Evolutionary conservation across 805 yeast genomes (phyloP), one percentile per base, ranked within the genome.

Genomic region (Candida berthetii): DNA sequence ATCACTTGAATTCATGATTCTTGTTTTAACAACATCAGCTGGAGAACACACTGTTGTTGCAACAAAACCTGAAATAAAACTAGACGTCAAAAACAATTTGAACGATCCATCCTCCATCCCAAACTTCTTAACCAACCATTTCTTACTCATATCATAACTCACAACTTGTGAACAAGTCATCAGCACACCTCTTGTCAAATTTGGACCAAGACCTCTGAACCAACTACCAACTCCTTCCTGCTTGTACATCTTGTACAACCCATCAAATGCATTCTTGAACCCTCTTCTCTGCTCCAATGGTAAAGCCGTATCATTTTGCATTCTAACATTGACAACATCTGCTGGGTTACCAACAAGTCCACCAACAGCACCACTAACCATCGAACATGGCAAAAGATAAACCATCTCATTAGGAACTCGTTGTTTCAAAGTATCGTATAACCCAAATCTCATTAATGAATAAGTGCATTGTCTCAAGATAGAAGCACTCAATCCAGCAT

Each of bases 1-100:
- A 40, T 67, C 67, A 45, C 70, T 67, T 10, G 53, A 50, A 62
- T 85, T 82, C 96, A 87, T 87, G 44, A 87, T 84, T 55, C 95
- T 70, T 2, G 96, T 88, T 61, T 88, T 88, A 38, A 87, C 80
- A 3, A 87, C 96, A 61, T 87, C 96, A 9, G 90, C 96, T 1
- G 96, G 96, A 2, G 95, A 85, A 59, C 96, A 88, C 16, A 87
- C 84, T 0, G 96, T 88, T 0, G 96, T 87, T 7, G 96, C 96
- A 5, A 87, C 87, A 29, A 87, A 65, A 15, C 96, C 96, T 1
- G 96, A 95, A 47, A 83, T 55, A 46, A 87, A 66, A 4, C 91
- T 82, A 0, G 96, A 86, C 28, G 80, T 58, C 55, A 87, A 86
- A 60, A 87, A 95, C 3, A 96, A 86, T 0, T 79, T 52, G 48